Conservation (phyloP, 805 yeast genomes). For the Yamadazyma paraphyllophila region DNA sequence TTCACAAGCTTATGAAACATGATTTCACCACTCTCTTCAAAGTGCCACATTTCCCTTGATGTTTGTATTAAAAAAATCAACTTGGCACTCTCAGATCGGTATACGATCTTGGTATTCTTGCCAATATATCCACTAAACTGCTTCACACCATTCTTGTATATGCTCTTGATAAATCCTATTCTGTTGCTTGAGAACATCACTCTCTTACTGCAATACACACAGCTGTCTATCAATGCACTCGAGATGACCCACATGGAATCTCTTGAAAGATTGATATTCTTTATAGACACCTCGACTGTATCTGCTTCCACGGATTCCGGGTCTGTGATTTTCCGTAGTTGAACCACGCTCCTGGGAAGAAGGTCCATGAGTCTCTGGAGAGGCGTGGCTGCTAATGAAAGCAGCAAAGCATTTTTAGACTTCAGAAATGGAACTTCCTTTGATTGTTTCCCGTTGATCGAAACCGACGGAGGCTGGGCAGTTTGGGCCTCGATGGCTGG, state of each 20-base stretch:
- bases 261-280: constrained; percentile 76
- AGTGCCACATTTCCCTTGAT: constrained; percentile 96
- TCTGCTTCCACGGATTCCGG: constrained; percentile 64
- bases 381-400: constrained; percentile 61
- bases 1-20: constrained; percentile 90
- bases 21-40: constrained; percentile 94
- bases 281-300: constrained; percentile 74
- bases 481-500: constrained; percentile 7
- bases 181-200: constrained; percentile 60
- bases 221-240: constrained; percentile 54
- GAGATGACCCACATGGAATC: constrained; percentile 93
- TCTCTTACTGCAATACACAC: constrained; percentile 67
- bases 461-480: background rate
- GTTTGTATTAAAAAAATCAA: constrained; percentile 81
- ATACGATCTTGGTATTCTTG: constrained; percentile 71
- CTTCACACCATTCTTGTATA: constrained; percentile 66
- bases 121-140: constrained; percentile 77
- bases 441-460: too few relatives aligned
- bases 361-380: constrained; percentile 61
- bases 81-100: constrained; percentile 88
- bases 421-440: constrained; percentile 2
- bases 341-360: constrained; percentile 65
- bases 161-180: constrained; percentile 60
- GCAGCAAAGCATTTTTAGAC: constrained; percentile 29
- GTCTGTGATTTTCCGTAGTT: constrained; percentile 46